Conservation (phyloP, 1,284 basidiomycete species). For the Anthracocystis panici-leucophaei region DNA sequence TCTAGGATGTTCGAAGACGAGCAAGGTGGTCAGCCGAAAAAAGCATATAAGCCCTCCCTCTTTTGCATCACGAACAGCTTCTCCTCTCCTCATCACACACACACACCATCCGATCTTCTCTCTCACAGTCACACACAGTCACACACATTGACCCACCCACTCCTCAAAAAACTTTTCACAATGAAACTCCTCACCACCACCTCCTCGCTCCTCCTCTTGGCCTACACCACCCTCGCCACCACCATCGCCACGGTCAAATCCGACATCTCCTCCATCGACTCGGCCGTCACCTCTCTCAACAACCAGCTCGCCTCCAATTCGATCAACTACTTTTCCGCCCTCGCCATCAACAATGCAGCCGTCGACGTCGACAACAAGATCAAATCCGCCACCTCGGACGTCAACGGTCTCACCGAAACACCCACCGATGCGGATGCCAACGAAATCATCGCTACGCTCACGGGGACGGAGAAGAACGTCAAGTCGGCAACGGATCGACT, state of each 20-base stretch:
- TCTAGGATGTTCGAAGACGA: no score
- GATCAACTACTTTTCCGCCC: slow-evolving; percentile 28
- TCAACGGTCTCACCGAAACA: slow-evolving; percentile 16
- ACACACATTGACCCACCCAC: neutral
- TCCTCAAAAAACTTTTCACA: neutral
- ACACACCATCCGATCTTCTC: neutral
- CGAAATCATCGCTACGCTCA: slow-evolving; percentile 20
- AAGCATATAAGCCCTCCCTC: no score
- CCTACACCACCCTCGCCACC: slow-evolving; percentile 17
- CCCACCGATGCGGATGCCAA: slow-evolving; percentile 19
- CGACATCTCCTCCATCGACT: slow-evolving; percentile 22
- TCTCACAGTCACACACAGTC: neutral
- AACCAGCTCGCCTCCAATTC: slow-evolving; percentile 13
- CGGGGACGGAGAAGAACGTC: slow-evolving; percentile 26
- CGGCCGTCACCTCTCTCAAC: slow-evolving; percentile 20
- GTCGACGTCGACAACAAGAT: slow-evolving; percentile 21
- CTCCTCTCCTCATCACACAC: no score
- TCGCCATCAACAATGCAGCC: slow-evolving; percentile 21
- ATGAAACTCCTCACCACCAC: slow-evolving; percentile 24
- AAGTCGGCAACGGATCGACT: slow-evolving; percentile 14
- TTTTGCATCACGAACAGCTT: no score
- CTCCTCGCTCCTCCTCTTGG: slow-evolving; percentile 21
- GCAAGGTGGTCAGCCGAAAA: no score
- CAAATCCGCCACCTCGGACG: slow-evolving; percentile 23
- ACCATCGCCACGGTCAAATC: slow-evolving; percentile 25